Percentiles rank a stretch among this genome's conserved stretches.
These are phyloP conservation scores for Kluyveromyces lactis DNA, from an alignment of 805 yeast genomes.

Conservation along the genomic window DNA sequence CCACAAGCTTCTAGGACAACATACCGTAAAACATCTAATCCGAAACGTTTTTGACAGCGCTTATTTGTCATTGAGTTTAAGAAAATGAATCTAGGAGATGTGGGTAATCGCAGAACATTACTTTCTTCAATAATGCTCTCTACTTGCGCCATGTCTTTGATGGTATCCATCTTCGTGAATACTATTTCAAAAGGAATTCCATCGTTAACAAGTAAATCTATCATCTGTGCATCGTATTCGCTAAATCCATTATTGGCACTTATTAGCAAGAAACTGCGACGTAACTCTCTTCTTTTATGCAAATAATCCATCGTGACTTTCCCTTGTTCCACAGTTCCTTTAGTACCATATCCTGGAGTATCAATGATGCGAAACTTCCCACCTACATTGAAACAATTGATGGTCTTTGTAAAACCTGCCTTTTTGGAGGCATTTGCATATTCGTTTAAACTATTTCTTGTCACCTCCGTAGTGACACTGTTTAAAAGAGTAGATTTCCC, in stretches of 20 bases:
- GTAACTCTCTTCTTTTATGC: slow-evolving; percentile 41
- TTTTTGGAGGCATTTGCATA: slow-evolving; percentile 48
- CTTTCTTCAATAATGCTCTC: slow-evolving; percentile 33
- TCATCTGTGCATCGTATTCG: slow-evolving; percentile 45
- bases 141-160: slow-evolving; percentile 33
- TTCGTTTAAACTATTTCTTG: slow-evolving; percentile 21
- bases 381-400: slow-evolving; percentile 66
- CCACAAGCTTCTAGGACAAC: slow-evolving; percentile 50
- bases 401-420: slow-evolving; percentile 51
- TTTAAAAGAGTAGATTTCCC: slow-evolving; percentile 80
- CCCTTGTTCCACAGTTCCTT: slow-evolving; percentile 63
- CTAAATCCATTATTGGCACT: slow-evolving; percentile 54
- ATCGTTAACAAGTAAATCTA: slow-evolving; percentile 39
- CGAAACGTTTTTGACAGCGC: slow-evolving; percentile 35
- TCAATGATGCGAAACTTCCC: slow-evolving; percentile 62
- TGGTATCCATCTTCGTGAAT: slow-evolving; percentile 67
- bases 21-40: slow-evolving; percentile 44
- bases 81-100: slow-evolving; percentile 37
- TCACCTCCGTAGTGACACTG: slow-evolving; percentile 39
- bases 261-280: slow-evolving; percentile 52
- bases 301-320: slow-evolving; percentile 57
- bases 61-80: slow-evolving; percentile 40
- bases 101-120: slow-evolving; percentile 33
- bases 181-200: slow-evolving; percentile 70
- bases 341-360: slow-evolving; percentile 84